Evolutionary conservation across 1,284 basidiomycete species (phyloP).

Genomic region (Papiliotrema laurentii): DNA sequence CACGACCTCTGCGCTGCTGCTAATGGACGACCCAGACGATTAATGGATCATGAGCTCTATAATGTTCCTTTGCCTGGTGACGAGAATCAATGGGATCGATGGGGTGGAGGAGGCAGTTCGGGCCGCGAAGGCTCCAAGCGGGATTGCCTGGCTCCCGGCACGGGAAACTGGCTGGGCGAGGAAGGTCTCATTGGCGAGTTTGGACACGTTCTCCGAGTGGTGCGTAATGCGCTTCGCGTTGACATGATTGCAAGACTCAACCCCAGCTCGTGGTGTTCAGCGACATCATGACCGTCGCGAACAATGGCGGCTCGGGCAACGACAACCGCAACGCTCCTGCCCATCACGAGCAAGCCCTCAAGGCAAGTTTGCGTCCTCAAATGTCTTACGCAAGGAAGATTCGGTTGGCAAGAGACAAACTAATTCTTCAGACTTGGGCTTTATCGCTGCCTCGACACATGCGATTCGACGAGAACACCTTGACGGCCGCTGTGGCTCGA

Average conservation of each 20-base stretch:
- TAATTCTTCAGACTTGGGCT: constrained; percentile 41
- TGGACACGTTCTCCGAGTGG: constrained; percentile 46
- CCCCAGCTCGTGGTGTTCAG: constrained; percentile 30
- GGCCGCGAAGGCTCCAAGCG: constrained; percentile 28
- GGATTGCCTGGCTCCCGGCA: constrained; percentile 29
- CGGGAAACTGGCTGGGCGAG: constrained; percentile 36
- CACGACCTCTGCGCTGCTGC: constrained; percentile 42
- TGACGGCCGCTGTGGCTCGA: constrained; percentile 36
- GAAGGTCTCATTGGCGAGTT: constrained; percentile 45
- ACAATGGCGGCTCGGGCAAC: constrained; percentile 16
- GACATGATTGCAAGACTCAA: constrained; percentile 21
- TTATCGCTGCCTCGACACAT: constrained; percentile 44
- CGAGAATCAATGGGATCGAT: constrained; percentile 40
- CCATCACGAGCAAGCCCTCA: constrained; percentile 35
- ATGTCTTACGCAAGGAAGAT: neutral
- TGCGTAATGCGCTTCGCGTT: constrained; percentile 24
- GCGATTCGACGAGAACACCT: constrained; percentile 49
- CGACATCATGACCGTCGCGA: constrained; percentile 38
- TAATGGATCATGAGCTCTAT: constrained; percentile 38
- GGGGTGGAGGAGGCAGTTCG: constrained; percentile 30
- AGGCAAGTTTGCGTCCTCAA: constrained; percentile 25
- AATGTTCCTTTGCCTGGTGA: constrained; percentile 38
- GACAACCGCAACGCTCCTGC: constrained; percentile 14
- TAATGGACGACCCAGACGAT: constrained; percentile 32
- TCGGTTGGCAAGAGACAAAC: neutral